Evolutionary conservation across 176 grass and related monocot species (phyloP), one percentile per base, ranked within the genome.

Genomic region (Otatea glauca): DNA sequence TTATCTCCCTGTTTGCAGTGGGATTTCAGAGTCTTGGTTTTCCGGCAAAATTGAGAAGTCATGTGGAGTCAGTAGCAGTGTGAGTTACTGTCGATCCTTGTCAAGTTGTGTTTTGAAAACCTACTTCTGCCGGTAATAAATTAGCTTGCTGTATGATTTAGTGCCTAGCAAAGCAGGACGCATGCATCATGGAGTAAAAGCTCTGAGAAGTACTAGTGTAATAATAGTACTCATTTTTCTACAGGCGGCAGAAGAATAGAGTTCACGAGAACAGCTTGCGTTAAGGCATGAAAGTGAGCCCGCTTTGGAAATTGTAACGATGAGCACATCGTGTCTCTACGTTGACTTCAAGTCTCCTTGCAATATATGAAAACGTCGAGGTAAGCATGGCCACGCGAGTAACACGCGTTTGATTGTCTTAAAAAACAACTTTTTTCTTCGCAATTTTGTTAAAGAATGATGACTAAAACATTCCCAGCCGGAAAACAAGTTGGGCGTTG

Each of bases 241-340:
- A 55, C 17, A 55, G 51, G 18, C 51, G 6, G 51, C 51, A 3
- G 17, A 7, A 55, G 17, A 20, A 55, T 17, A 5, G n/a, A 63
- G 24, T 2, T 7, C 24, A 27, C 59, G 59, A 29, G 11, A 32
- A 15, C 3, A 14, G 61, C 20, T 60, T 5, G 71, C 47, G 20
- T 58, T n/a, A 58, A 58, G 20, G 18, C 54, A 3, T 23, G 55
- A 43, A 71, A 15, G 11, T 48, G 42, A 71, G n/a, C 1, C 38
- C 7, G 29, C 29, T 4, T 5, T 29, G 58, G 15, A 10, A 45
- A 38, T 12, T 23, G 60, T 5, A 59, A 32, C 68, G 11, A 80
- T 80, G 84, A 80, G 59, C 84, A 86, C 84, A 86, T 65, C 0
- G 2, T 80, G 84, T 73, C 76, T 14, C 58, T 44, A 80, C 9